Base-by-base conservation (phyloP, 1,284 basidiomycete genomes). In the Pascua sp. region DNA sequence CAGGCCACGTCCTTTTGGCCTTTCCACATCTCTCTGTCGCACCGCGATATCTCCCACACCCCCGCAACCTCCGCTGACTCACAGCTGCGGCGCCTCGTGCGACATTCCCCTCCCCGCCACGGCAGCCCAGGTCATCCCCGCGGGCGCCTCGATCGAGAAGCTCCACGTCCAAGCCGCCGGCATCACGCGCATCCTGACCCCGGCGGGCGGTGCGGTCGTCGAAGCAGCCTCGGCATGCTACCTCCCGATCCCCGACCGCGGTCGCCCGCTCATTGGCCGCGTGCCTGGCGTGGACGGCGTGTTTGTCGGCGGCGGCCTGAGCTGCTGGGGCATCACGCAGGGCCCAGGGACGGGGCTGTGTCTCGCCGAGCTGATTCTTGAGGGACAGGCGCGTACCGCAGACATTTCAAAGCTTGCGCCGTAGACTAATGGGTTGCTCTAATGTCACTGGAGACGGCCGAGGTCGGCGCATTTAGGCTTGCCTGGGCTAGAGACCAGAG, bases 261-360 rank as follows among this genome's bases (percentile, higher is more conserved):
- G 81, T 0, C 68, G 78, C 47, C 82, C 82, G 1, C 69, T 83
- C 41, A 71, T 83, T 36, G 81, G 81, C 12, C 75, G 77, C 62
- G 70, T 81, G 5, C 65, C 66, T 18, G 75, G 71, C 11, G 66
- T 75, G 1, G 67, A 77, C 37, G 80, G 81, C 7, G 73, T 82
- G 11, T 82, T 70, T 42, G 70, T 81, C 16, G 79, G 77, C 8
- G 77, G 76, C 38, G 73, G 73, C 4, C 54, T 71, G 47, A 67
- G 65, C 50, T 72, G 69, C 49, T 72, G 72, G 67, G 70, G 68
- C 53, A 69, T 72, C 55, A 71, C 67, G 1, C 66, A 68, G 67
- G 80, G 80, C 5, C 80, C 82, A 1, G 83, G 81, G 2, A 81
- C 81, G 0, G 83, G 83, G 5, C 75, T 79, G 53, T 77, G 80